Conservation (phyloP, 2,329 filamentous ascomycete species). For the Colletotrichum sp. region DNA sequence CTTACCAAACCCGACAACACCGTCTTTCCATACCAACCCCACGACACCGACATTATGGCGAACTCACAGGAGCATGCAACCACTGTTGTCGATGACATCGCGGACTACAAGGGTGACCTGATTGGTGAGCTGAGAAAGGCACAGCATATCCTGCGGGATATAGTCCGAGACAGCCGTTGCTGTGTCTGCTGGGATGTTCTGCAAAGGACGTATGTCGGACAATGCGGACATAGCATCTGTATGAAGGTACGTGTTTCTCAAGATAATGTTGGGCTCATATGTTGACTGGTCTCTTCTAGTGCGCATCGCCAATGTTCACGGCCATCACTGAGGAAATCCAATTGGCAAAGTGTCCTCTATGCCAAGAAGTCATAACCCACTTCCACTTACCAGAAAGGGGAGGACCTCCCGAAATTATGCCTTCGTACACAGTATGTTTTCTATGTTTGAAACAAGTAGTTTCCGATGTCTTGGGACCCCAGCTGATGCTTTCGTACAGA, state of each 20-base stretch:
- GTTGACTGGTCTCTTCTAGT: neutral
- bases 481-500: neutral
- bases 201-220: neutral
- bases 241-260: neutral
- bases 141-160: neutral
- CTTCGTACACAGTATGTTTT: neutral
- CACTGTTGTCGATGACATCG: neutral
- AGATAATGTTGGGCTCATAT: neutral
- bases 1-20: neutral
- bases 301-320: neutral
- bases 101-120: neutral
- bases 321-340: neutral
- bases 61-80: neutral
- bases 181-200: neutral
- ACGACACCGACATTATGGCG: neutral
- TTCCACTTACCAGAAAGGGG: neutral
- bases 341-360: neutral
- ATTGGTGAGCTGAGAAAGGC: neutral
- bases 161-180: neutral
- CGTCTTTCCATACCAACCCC: neutral
- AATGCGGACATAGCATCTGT: neutral
- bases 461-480: neutral
- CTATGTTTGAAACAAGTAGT: neutral
- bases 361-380: neutral
- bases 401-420: neutral